phyloP scores from a whole-genome alignment of 306 rosid species.

The Inga oerstediana region DNA sequence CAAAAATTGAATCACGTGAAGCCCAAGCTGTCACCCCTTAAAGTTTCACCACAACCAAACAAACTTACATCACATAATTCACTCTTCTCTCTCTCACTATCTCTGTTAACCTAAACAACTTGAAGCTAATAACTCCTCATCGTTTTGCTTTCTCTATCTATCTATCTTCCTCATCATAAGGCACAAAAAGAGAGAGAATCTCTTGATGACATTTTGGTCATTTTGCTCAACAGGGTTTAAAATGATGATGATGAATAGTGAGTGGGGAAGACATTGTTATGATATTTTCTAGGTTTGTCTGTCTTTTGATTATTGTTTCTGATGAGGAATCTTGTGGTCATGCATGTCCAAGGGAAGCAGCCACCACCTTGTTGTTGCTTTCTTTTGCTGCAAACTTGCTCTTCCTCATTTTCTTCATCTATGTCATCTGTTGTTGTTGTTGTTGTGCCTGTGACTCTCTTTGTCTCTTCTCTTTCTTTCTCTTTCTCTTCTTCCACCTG shows the following conservation, averaged over 20 bases:
- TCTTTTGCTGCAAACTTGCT: conserved; percentile 43
- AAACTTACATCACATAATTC: conserved; percentile 20
- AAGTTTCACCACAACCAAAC: conserved; percentile 41
- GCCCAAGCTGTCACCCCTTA: conserved; percentile 41
- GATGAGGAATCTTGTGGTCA: conserved; percentile 54
- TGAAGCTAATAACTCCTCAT: background rate
- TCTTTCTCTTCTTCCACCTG: conserved; percentile 69
- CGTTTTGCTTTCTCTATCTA: background rate
- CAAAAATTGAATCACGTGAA: conserved; percentile 48
- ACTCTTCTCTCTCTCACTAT: background rate
- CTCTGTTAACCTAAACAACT: background rate
- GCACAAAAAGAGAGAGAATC: conserved; percentile 30
- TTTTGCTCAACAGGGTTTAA: conserved; percentile 50
- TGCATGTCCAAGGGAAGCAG: conserved; percentile 96
- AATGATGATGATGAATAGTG: conserved; percentile 26
- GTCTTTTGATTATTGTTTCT: conserved; percentile 44
- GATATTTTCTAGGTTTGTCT: conserved; percentile 54
- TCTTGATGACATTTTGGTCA: conserved; percentile 19
- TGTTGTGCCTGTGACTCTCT: conserved; percentile 15
- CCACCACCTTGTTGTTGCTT: conserved; percentile 38
- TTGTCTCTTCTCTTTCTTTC: conserved; percentile 53
- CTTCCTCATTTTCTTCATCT: conserved; percentile 33
- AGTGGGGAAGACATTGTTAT: conserved; percentile 39
- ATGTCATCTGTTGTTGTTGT: conserved; percentile 18
- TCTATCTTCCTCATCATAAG: background rate